Base-by-base conservation (phyloP, 2,329 filamentous ascomycete genomes). In the Monosporascus sp. region DNA sequence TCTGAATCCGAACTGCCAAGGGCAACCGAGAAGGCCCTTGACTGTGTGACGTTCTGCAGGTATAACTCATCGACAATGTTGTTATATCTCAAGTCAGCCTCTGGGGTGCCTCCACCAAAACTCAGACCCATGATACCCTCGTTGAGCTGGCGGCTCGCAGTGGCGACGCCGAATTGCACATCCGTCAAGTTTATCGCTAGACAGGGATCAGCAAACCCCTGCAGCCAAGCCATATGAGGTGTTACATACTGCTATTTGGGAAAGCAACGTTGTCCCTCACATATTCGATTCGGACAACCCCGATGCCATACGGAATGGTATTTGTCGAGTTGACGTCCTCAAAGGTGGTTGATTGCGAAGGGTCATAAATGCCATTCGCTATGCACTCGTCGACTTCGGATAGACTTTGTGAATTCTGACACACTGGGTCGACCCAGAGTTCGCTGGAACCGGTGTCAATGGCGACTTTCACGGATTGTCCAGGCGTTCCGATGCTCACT, bases 51-150 rank as follows among this genome's bases (percentile, higher is more conserved):
- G 18, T 60, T 57, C 51, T 70, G 66, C 17, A 52, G 31, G 43
- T 59, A 58, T 28, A 70, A 60, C 51, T 62, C 60, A 40, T 67
- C 65, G 26, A 70, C 50, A 26, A 69, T 59, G 51, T 61, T 70
- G 45, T 60, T 60, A 56, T 69, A 71, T 1, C 58, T 49, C 20
- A 64, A 54, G 26, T 18, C 26, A 1, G n/a, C 41, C 41, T 44
- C 2, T 24, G 22, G 17, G 3, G 22, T 46, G 59, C 65, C 68
- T 41, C 64, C 56, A 22, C 68, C 67, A 53, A 65, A 68, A 48
- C 64, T 65, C 17, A 71, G 57, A 24, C 69, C 69, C 40, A 70
- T 54, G 48, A 71, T 68, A 8, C 67, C 68, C 49, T 64, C 63
- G 51, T 60, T 65, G 22, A 69, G 60, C 40, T 68, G 63, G 20